phyloP scores from a whole-genome alignment of 192 early-diverging fungal genomes.

The Phlyctochytrium arcticum region DNA sequence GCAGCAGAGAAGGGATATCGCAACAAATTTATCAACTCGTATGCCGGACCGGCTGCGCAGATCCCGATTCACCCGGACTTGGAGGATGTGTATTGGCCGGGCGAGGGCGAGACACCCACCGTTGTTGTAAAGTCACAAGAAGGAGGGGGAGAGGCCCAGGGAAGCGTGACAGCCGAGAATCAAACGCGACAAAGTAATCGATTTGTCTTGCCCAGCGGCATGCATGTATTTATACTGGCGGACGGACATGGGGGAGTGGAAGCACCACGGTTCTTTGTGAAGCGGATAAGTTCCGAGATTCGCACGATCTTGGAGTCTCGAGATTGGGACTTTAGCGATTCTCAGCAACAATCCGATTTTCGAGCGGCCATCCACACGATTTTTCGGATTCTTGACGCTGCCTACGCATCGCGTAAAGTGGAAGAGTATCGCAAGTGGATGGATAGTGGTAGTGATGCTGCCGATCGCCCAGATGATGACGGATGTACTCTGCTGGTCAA shows the following conservation, averaged over 20 bases:
- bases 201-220: not conserved
- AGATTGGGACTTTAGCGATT: conserved; percentile 39
- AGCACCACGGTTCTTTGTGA: conserved; percentile 50
- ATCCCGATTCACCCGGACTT: conserved; percentile 43
- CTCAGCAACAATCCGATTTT: conserved; percentile 31
- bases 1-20: conserved; percentile 38
- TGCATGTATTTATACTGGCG: conserved; percentile 46
- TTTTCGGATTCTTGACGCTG: conserved; percentile 45
- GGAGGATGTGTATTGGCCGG: conserved; percentile 55
- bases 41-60: not conserved
- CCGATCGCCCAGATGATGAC: conserved; percentile 42
- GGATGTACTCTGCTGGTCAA: conserved; percentile 57
- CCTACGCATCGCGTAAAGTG: conserved; percentile 45
- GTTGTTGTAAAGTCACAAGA: no score
- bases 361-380: conserved; percentile 20
- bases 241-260: conserved; percentile 59
- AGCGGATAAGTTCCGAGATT: conserved; percentile 19
- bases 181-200: not conserved
- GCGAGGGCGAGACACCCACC: not conserved
- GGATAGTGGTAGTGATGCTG: conserved; percentile 8
- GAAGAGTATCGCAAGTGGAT: conserved; percentile 51
- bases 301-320: conserved; percentile 26
- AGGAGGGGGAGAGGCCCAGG: no score
- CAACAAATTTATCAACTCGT: conserved; percentile 3
- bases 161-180: not conserved